Evolutionary conservation across 2,329 filamentous ascomycete genomes (phyloP).

Genomic region (Emmonsiellopsis sp.): DNA sequence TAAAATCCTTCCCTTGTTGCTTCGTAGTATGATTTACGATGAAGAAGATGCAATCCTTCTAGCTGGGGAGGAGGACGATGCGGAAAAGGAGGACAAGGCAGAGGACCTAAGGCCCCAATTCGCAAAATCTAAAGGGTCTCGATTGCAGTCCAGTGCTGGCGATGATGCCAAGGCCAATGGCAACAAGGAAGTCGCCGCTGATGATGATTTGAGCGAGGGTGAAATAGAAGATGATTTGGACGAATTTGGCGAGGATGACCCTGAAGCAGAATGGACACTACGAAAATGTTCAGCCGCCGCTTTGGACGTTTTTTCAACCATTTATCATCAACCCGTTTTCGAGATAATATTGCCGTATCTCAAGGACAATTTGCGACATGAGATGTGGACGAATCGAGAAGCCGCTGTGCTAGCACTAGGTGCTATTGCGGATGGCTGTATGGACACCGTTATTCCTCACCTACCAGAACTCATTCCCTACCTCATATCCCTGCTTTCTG

Average conservation of each 20-base stretch:
- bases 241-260: conserved; percentile 60
- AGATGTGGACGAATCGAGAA: conserved; percentile 86
- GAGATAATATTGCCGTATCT: conserved; percentile 87
- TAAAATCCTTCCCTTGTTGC: conserved; percentile 80
- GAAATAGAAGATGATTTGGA: conserved; percentile 64
- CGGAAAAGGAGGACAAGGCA: conserved; percentile 78
- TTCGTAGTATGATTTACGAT: conserved; percentile 93
- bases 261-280: conserved; percentile 89
- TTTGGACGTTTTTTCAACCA: conserved; percentile 83
- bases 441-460: conserved; percentile 81
- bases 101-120: conserved; percentile 92
- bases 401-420: conserved; percentile 90
- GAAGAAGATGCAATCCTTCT: conserved; percentile 84
- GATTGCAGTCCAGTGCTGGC: conserved; percentile 42
- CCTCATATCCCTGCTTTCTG: conserved; percentile 74
- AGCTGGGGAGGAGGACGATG: conserved; percentile 77
- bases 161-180: conserved; percentile 38
- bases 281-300: conserved; percentile 95
- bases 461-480: conserved; percentile 85
- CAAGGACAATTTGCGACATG: conserved; percentile 76
- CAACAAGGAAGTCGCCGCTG: conserved; percentile 47
- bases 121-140: conserved; percentile 59
- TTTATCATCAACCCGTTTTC: conserved; percentile 83
- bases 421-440: conserved; percentile 89
- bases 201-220: conserved; percentile 77